Evolutionary conservation across 306 rosid genomes (phyloP), one percentile per base, ranked within the genome.

Genomic region (Quercus ilex): DNA sequence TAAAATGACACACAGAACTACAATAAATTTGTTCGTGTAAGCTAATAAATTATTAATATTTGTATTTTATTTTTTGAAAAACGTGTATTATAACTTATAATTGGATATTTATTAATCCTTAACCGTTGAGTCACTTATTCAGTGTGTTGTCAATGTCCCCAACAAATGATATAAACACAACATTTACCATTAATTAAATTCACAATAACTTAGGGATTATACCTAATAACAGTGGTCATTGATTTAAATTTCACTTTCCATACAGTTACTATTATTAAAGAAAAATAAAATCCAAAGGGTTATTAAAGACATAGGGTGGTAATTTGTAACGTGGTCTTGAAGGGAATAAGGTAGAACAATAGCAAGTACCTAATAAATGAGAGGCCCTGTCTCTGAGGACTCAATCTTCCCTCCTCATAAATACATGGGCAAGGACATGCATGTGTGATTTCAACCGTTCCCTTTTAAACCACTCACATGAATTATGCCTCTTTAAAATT

Each of bases 381-480:
- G 57, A 71, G 81, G 80, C 77, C 80, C 59, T 49, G 17, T 82
- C 52, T 31, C 71, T 55, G n/a, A 57, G 81, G 78, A 70, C 65
- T 58, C 72, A 81, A 41, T 59, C 69, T 57, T 51, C 73, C 74
- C 74, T 33, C 33, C 57, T 74, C 82, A 77, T 87, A 80, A 79
- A 82, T 81, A 55, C 13, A 26, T 19, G 41, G 20, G 51, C 6
- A 55, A 82, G 74, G 84, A 79, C 76, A 73, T 75, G 73, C 38
- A 73, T 68, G 85, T 82, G 86, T 87, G 85, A 87, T 84, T 49
- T 67, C 85, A 79, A 74, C 95, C 79, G 88, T 84, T 77, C 67
- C 52, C 52, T 74, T 83, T 84, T 85, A 83, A 80, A 79, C 69
- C 21, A 75, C 62, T 89, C 95, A 84, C 90, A 87, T 84, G 95